A percentile compares a stretch with the other conserved stretches of the same genome.
phyloP scores from a whole-genome alignment of 345 rosid species.

The Stellera chamaejasme region DNA sequence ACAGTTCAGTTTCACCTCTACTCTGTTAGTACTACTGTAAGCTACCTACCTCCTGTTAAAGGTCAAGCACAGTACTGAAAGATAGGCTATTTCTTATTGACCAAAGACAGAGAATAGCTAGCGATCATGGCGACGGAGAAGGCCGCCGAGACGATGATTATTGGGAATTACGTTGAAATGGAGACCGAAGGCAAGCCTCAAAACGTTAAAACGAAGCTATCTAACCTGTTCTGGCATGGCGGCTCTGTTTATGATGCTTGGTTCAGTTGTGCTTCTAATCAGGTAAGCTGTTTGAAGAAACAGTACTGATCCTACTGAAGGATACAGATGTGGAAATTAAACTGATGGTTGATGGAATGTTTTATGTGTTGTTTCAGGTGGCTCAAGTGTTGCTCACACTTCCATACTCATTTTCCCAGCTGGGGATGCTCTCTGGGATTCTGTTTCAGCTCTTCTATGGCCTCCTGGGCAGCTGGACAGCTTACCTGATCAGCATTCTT shows the following conservation, averaged over 20 bases:
- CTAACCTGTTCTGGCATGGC: slow-evolving; percentile 86
- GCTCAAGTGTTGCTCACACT: slow-evolving; percentile 97
- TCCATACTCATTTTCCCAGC: slow-evolving; percentile 98
- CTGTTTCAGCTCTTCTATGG: slow-evolving; percentile 95
- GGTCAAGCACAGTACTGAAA: not conserved
- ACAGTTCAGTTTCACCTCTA: slow-evolving; percentile 13
- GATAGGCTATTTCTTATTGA: not conserved
- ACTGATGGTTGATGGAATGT: not conserved
- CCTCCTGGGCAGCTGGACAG: slow-evolving; percentile 93
- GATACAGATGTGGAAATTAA: too few species aligned
- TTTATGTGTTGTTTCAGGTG: slow-evolving; percentile 45
- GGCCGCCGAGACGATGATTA: slow-evolving; percentile 82
- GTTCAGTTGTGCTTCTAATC: slow-evolving; percentile 99
- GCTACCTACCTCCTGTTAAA: not conserved
- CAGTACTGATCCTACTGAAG: too few species aligned
- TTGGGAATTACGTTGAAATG: slow-evolving; percentile 92
- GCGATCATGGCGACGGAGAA: slow-evolving; percentile 48
- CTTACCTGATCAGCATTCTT: slow-evolving; percentile 87
- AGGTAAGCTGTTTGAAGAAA: slow-evolving; percentile 28
- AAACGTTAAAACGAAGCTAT: slow-evolving; percentile 52
- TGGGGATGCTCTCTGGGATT: slow-evolving; percentile 92
- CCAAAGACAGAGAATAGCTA: slow-evolving; percentile 3
- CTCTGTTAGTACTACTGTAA: slow-evolving; percentile 5
- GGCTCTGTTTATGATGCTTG: slow-evolving; percentile 98
- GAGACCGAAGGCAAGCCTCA: slow-evolving; percentile 64